Evolutionary conservation across 805 yeast genomes (phyloP), one percentile per base, ranked within the genome.

Genomic region (Wickerhamiella parazyma): DNA sequence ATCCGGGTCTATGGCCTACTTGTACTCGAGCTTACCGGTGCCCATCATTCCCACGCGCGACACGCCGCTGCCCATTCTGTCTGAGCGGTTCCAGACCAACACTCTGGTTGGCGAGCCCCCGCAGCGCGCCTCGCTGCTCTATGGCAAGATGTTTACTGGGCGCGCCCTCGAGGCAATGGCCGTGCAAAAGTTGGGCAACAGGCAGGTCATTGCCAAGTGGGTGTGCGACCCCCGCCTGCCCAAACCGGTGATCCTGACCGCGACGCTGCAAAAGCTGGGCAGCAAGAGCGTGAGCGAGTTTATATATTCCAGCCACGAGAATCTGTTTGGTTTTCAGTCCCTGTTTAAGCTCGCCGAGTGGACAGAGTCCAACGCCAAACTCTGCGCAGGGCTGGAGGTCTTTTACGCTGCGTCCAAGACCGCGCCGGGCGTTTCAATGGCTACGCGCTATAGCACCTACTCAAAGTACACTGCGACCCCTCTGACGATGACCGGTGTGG

Each of bases 381-480:
- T 76, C 1, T 76, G 86, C 0, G 51, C 83, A 0, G 98, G 98
- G 0, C 73, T 80, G 8, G 98, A 91, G 62, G 50, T 85, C 3
- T 91, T 95, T 89, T 81, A 80, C 52, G 94, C 94, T 1, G 75
- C 85, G 0, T 60, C 71, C 36, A 79, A 82, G 37, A 79, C 84
- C 71, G 78, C 89, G 47, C 96, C 96, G 0, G 97, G 96, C 0
- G 42, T 87, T 16, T 83, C 95, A 0, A 74, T 93, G 1, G 89
- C 94, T 0, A 59, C 85, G 38, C 64, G 96, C 36, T 89, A 91
- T 58, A 72, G 89, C 1, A 83, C 95, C 0, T 78, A 83, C 48
- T 76, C 95, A 0, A 76, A 91, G 0, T 75, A 82, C 35, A 81
- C 94, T 0, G 94, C 93, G 3, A 80, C 84, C 49, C 98, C 98